Percentiles rank a stretch among this genome's conserved stretches.
phyloP scores from a whole-genome alignment of 371 early-diverging fungal genomes.

The Lichtheimia ramosa region DNA sequence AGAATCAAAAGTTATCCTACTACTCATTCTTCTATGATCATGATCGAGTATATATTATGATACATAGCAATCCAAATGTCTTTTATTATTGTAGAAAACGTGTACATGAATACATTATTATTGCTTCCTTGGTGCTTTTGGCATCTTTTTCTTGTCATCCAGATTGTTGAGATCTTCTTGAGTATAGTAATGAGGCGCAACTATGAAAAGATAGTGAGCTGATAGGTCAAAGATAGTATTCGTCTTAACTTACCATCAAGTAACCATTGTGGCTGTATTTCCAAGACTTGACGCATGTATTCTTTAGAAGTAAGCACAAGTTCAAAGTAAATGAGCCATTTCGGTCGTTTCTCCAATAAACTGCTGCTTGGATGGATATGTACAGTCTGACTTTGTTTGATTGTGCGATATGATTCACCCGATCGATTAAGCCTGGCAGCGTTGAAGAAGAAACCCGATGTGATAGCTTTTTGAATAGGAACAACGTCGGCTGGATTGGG shows the following conservation, averaged over 20 bases:
- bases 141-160: slow-evolving; percentile 66
- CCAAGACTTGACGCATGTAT: slow-evolving; percentile 94
- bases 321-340: slow-evolving; percentile 91
- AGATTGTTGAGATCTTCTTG: slow-evolving; percentile 60
- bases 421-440: slow-evolving; percentile 79
- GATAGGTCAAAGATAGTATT: neutral
- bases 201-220: slow-evolving; percentile 23
- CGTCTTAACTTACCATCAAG: slow-evolving; percentile 64
- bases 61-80: too few species aligned
- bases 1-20: too few species aligned
- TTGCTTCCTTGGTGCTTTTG: slow-evolving; percentile 41
- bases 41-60: too few species aligned
- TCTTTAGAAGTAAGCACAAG: slow-evolving; percentile 92
- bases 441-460: slow-evolving; percentile 95
- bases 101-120: neutral
- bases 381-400: slow-evolving; percentile 91
- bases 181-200: slow-evolving; percentile 93
- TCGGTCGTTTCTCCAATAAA: slow-evolving; percentile 70
- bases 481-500: slow-evolving; percentile 75
- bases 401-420: slow-evolving; percentile 89
- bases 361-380: slow-evolving; percentile 92
- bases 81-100: too few species aligned
- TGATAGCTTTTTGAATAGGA: slow-evolving; percentile 86
- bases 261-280: slow-evolving; percentile 92
- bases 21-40: too few species aligned